Percentiles rank a stretch among this genome's conserved stretches.
phyloP scores from a whole-genome alignment of 2,329 filamentous ascomycete genomes.

The Podosphaera xanthii region DNA sequence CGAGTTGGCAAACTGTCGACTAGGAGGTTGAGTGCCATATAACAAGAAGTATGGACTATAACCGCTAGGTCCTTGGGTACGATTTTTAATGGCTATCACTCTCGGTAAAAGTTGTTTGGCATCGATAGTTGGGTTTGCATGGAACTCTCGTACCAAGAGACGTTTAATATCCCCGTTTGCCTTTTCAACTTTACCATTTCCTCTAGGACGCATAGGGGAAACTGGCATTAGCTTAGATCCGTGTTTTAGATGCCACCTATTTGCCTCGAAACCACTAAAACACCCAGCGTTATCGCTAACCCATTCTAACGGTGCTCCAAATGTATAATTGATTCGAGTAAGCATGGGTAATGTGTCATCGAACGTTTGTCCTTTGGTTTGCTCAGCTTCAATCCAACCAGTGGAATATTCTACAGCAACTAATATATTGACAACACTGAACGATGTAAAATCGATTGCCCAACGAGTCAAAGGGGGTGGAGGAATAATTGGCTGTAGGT shows the following conservation, averaged over 20 bases:
- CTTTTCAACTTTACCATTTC: neutral
- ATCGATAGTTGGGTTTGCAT: neutral
- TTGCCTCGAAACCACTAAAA: neutral
- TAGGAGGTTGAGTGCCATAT: conserved; percentile 1
- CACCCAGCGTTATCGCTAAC: neutral
- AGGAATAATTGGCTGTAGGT: neutral
- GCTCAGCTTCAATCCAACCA: neutral
- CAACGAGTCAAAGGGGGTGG: neutral
- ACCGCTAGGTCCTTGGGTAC: neutral
- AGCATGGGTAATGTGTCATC: neutral
- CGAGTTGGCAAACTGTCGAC: neutral
- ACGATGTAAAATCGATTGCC: neutral
- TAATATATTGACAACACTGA: neutral
- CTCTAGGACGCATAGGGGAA: neutral
- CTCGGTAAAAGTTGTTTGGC: neutral
- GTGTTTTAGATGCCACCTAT: neutral
- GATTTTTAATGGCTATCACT: neutral
- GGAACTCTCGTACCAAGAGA: neutral
- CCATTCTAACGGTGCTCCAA: neutral
- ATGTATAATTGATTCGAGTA: neutral
- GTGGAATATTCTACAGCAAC: neutral
- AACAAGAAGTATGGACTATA: neutral
- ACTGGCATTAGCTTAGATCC: neutral
- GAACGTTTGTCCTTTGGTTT: neutral
- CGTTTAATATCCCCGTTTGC: neutral